Evolutionary conservation across 2,329 filamentous ascomycete genomes (phyloP), one percentile per base, ranked within the genome.

Genomic region (Zasmidium citrigriseum): DNA sequence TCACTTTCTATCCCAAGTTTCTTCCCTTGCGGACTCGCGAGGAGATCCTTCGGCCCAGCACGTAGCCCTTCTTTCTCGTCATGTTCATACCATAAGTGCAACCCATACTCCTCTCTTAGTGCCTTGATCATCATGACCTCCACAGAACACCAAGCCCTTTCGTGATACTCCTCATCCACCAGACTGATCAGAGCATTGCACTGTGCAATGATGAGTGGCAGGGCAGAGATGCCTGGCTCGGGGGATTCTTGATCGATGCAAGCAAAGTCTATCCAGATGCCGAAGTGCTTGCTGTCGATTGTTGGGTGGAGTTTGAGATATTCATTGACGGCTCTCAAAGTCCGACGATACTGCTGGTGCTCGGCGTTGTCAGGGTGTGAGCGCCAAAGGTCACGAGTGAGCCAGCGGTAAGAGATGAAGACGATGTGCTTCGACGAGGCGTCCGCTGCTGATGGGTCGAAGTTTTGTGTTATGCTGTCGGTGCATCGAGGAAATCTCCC

Each of bases 141-240:
- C 4, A 75, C 69, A 1, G 65, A 70, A 61, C 76, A 77, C 76
- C 76, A 77, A 1, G 75, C 73, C 1, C 76, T 68, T 5, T 63
- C 59, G 60, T 74, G 72, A 61, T 77, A 77, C 1, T 54, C 21
- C 2, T 72, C 66, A 45, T 76, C 73, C 1, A 71, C 61, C 27
- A 78, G 67, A 47, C 76, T 77, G 61, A 78, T 74, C 49, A 77
- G 65, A 3, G 71, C 74, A 59, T 78, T 63, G 65, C 76, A 77
- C 55, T 77, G 74, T 1, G 72, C 64, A n/a, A 77, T 60, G 46
- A 73, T 69, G 59, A 78, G 66, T 11, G 73, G 75, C 12, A 78
- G 67, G 0, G 74, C 69, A 1, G 63, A 57, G 4, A 77, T 71
- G 4, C 76, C 76, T 0, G 68, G 67, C 23, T 75, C 49, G 21